phyloP scores from a whole-genome alignment of 2,329 filamentous ascomycete genomes.

The Fusarium sp. region DNA sequence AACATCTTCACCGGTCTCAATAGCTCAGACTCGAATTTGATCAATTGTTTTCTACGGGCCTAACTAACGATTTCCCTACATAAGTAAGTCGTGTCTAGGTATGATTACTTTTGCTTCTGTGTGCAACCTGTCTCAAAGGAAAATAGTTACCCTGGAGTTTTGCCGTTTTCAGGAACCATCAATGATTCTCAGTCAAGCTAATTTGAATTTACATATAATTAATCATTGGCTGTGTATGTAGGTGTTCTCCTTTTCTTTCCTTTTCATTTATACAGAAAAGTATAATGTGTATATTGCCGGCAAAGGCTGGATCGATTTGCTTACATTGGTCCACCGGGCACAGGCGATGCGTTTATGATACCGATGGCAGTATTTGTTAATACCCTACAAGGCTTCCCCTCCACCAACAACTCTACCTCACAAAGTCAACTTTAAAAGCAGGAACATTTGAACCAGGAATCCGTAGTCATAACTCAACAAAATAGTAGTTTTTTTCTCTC shows the following conservation, averaged over 20 bases:
- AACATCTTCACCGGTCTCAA: background rate
- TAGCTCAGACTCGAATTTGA: no score
- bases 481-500: constrained; percentile 8
- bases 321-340: no score
- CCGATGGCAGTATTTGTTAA: background rate
- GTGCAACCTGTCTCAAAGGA: no score
- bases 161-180: background rate
- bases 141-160: background rate
- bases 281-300: background rate
- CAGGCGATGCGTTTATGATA: background rate
- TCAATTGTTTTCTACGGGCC: background rate
- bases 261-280: background rate
- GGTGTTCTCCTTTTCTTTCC: no score
- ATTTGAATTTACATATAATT: background rate
- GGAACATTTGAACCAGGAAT: background rate
- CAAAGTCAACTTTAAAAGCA: background rate
- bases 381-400: background rate
- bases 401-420: background rate
- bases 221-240: no score
- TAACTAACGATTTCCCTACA: background rate
- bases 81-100: background rate
- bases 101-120: background rate
- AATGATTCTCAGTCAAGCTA: background rate
- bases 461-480: background rate
- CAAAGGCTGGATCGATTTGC: background rate